Evolutionary conservation across 192 early-diverging fungal species (phyloP).

Genomic region (Chytriomyces confervae): DNA sequence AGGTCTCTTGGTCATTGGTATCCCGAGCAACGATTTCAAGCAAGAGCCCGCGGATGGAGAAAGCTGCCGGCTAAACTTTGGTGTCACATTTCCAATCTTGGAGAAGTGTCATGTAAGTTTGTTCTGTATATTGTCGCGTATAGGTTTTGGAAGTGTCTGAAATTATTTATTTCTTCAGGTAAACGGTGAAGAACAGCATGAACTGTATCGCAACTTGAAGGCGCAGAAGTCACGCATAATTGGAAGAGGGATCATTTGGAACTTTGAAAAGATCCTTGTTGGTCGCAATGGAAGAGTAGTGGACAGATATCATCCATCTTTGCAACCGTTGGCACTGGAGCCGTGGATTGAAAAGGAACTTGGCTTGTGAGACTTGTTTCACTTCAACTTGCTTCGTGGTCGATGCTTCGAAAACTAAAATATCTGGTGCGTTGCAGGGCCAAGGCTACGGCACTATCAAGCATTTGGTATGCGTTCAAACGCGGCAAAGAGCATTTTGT

Average conservation of each 20-base stretch:
- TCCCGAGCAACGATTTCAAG: conserved; percentile 88
- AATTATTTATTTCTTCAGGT: conserved; percentile 25
- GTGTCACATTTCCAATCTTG: conserved; percentile 85
- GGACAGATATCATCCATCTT: conserved; percentile 21
- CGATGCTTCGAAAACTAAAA: too few relatives aligned
- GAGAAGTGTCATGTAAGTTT: conserved; percentile 77
- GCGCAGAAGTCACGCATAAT: conserved; percentile 41
- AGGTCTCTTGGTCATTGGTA: conserved; percentile 84
- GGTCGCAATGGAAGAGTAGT: conserved; percentile 46
- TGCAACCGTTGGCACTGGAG: not conserved
- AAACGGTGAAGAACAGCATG: conserved; percentile 54
- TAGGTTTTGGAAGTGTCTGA: too few relatives aligned
- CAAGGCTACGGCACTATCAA: too few relatives aligned
- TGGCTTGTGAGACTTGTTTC: too few relatives aligned
- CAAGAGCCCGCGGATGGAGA: conserved; percentile 40
- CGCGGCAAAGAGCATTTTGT: too few relatives aligned
- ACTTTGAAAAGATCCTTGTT: conserved; percentile 60
- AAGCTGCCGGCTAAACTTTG: conserved; percentile 73
- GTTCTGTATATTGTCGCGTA: too few relatives aligned
- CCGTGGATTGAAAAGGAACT: too few relatives aligned
- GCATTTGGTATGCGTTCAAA: too few relatives aligned
- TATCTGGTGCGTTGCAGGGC: too few relatives aligned
- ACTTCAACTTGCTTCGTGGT: too few relatives aligned
- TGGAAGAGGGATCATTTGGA: conserved; percentile 47
- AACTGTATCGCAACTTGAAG: conserved; percentile 51